Evolutionary conservation across 305 asterid genomes (phyloP).

Genomic region (Salvia sclarea): DNA sequence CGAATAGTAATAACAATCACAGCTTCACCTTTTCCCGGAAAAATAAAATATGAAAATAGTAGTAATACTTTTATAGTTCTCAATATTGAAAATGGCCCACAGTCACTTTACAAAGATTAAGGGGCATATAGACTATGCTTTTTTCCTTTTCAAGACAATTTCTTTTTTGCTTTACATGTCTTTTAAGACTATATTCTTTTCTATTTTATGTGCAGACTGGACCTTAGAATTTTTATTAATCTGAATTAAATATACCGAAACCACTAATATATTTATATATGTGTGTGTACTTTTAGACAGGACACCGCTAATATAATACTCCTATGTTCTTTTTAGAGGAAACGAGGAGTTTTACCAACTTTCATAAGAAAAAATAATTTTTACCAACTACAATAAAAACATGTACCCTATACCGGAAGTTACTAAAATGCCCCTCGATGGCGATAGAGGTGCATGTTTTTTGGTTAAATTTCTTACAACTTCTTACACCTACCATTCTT

Average conservation of each 20-base stretch:
- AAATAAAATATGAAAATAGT: neutral
- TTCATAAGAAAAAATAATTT: too few relatives aligned
- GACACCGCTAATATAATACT: too few relatives aligned
- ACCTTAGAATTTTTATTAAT: neutral
- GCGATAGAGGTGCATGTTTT: too few relatives aligned
- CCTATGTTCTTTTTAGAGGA: too few relatives aligned
- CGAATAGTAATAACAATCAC: neutral
- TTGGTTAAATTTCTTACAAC: too few relatives aligned
- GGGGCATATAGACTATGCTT: conserved; percentile 35
- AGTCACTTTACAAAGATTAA: conserved; percentile 16
- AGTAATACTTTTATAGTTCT: too few relatives aligned
- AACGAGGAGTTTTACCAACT: too few relatives aligned
- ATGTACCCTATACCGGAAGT: too few relatives aligned
- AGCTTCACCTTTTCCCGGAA: neutral
- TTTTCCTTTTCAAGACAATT: conserved; percentile 28
- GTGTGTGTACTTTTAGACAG: neutral
- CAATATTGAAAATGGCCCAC: conserved; percentile 6
- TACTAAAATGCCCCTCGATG: too few relatives aligned
- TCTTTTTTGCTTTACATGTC: conserved; percentile 1
- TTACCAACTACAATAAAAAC: too few relatives aligned
- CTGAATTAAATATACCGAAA: neutral
- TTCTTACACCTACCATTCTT: too few relatives aligned
- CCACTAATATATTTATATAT: neutral
- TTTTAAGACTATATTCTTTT: conserved; percentile 9
- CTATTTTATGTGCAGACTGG: neutral